Evolutionary conservation across 805 yeast genomes (phyloP).

Genomic region (Wickerhamiella sergipiensis): DNA sequence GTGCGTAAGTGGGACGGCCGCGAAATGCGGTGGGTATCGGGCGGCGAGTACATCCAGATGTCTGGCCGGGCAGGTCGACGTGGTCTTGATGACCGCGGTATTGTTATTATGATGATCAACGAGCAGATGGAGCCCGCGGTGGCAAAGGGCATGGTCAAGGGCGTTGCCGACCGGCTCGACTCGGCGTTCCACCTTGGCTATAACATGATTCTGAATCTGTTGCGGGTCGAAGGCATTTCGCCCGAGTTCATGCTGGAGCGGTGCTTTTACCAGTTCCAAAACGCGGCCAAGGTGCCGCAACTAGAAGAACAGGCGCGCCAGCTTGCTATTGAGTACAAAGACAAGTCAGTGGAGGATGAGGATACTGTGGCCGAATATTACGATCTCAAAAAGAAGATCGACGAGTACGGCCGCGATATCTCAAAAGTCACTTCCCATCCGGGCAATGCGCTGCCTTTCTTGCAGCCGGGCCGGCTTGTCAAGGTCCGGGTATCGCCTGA

Average conservation of each 20-base stretch:
- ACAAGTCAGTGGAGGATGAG: constrained; percentile 58
- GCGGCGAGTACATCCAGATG: constrained; percentile 99
- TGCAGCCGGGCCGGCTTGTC: constrained; percentile 80
- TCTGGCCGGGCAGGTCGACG: constrained; percentile 99
- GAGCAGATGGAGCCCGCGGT: constrained; percentile 99
- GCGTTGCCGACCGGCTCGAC: constrained; percentile 94
- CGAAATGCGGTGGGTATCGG: constrained; percentile 97
- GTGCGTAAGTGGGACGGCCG: constrained; percentile 98
- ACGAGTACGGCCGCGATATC: constrained; percentile 57
- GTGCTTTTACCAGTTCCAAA: constrained; percentile 92
- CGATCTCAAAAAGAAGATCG: constrained; percentile 62
- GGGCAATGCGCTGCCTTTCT: constrained; percentile 63
- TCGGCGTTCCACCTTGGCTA: constrained; percentile 97
- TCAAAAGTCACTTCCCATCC: constrained; percentile 84
- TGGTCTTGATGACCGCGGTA: constrained; percentile 98
- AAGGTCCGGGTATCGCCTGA: constrained; percentile 30
- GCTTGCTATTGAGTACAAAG: constrained; percentile 35
- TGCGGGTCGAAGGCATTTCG: constrained; percentile 96
- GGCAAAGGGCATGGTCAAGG: constrained; percentile 98
- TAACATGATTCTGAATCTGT: constrained; percentile 86
- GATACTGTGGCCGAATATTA: constrained; percentile 64
- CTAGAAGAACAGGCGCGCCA: constrained; percentile 55
- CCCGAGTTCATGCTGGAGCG: constrained; percentile 94
- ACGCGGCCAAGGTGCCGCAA: constrained; percentile 76
- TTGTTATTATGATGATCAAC: constrained; percentile 98